Conservation (phyloP, 2,329 filamentous ascomycete species). For the Exophiala xenobiotica region DNA sequence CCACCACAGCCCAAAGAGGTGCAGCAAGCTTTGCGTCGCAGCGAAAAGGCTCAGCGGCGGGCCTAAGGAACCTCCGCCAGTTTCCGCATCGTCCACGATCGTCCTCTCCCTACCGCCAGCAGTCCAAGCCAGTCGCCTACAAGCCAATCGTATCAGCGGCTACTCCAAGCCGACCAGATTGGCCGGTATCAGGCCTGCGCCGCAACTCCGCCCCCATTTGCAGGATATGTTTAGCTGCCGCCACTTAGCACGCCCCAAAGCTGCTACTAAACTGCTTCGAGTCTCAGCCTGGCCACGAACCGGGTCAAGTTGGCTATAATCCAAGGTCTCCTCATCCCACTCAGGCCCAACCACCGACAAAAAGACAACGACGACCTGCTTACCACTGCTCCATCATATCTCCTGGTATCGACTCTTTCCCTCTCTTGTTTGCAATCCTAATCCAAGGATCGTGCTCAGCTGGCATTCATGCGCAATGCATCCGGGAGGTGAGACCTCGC, state of each 20-base stretch:
- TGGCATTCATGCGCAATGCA: slow-evolving; percentile 22
- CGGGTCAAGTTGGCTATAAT: slow-evolving; percentile 22
- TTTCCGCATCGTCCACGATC: neutral
- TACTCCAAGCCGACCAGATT: slow-evolving; percentile 13
- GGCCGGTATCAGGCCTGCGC: slow-evolving; percentile 25
- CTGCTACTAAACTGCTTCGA: slow-evolving; percentile 19
- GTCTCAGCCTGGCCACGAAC: slow-evolving; percentile 13
- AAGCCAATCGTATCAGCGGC: slow-evolving; percentile 16
- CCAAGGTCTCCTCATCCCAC: slow-evolving; percentile 13
- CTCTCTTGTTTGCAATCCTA: slow-evolving; percentile 15
- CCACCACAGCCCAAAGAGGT: neutral
- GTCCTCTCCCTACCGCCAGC: slow-evolving; percentile 4
- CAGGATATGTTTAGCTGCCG: slow-evolving; percentile 28
- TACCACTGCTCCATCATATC: slow-evolving; percentile 2
- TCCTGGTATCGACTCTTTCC: slow-evolving; percentile 4
- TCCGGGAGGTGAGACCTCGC: slow-evolving; percentile 12
- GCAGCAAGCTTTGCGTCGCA: neutral
- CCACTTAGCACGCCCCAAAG: slow-evolving; percentile 15
- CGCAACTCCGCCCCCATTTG: slow-evolving; percentile 26
- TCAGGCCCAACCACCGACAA: slow-evolving; percentile 27
- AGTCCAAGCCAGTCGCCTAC: slow-evolving; percentile 7
- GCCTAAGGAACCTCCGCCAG: slow-evolving; percentile 6
- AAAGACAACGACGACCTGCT: slow-evolving; percentile 13
- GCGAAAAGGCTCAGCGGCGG: slow-evolving; percentile 11
- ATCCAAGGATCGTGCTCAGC: slow-evolving; percentile 12